Percentiles rank a stretch among this genome's conserved stretches.
These are phyloP conservation scores for Echinosphaeria canescens DNA, from an alignment of 2,329 filamentous ascomycete genomes.

Conservation along the genomic window DNA sequence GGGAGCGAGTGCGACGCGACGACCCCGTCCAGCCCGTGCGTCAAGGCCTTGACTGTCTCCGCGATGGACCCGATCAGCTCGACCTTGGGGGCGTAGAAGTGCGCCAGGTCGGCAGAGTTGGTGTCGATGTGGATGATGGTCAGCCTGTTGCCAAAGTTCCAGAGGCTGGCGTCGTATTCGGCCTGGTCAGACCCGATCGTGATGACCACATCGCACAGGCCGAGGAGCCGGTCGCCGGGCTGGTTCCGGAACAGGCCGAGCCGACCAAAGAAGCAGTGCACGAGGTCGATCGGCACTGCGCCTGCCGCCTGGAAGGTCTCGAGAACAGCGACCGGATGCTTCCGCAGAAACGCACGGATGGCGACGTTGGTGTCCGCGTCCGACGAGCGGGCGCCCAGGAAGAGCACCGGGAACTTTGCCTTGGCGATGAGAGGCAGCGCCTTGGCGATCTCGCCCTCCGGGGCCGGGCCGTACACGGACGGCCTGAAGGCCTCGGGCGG, in stretches of 20 bases:
- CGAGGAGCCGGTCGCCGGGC: constrained; percentile 19
- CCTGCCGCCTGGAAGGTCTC: constrained; percentile 27
- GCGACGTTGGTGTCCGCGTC: constrained; percentile 15
- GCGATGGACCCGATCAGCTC: constrained; percentile 19
- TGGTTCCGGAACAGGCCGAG: constrained; percentile 25
- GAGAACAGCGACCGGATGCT: constrained; percentile 19
- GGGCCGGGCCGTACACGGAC: constrained; percentile 16
- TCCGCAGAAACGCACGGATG: constrained; percentile 16
- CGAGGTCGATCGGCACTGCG: constrained; percentile 17
- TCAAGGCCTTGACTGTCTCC: constrained; percentile 15
- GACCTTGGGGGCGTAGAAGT: constrained; percentile 15
- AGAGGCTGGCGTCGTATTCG: constrained; percentile 21
- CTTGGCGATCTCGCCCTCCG: constrained; percentile 9
- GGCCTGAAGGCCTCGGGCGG: constrained; percentile 14
- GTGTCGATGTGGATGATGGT: constrained; percentile 21
- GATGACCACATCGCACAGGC: constrained; percentile 14
- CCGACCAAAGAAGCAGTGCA: constrained; percentile 20
- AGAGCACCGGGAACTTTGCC: constrained; percentile 18
- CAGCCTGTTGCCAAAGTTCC: constrained; percentile 16
- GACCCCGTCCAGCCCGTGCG: constrained; percentile 10
- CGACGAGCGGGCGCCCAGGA: constrained; percentile 19
- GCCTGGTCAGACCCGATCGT: constrained; percentile 22
- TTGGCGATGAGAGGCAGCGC: constrained; percentile 12
- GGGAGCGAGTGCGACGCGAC: constrained; percentile 13
- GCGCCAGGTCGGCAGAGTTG: constrained; percentile 15